Base-by-base conservation (phyloP, 2,329 filamentous ascomycete genomes). In the Cladosporium halotolerans region DNA sequence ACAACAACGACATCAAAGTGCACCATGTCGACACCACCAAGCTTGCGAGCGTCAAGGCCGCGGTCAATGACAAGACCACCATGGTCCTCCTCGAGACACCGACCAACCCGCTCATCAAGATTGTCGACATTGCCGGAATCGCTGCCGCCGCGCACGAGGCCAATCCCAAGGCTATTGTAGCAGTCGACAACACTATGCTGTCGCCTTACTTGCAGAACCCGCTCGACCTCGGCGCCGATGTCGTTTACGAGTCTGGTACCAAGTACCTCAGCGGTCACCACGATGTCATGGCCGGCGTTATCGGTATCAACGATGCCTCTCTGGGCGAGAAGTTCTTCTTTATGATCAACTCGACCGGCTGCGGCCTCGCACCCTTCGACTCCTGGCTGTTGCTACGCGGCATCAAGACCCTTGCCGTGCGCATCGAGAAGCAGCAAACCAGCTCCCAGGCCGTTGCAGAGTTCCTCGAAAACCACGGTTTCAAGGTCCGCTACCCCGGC, bases 161-260 rank as follows among this genome's bases (percentile, higher is more conserved):
- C 46, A 96, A 93, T 70, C 76, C 85, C 7, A 82, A 81, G 57
- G 87, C 89, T 23, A 76, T 97, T 39, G 90, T 99, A 13, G 84
- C 91, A 2, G 93, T 97, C 23, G 93, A 99, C 73, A 99, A 99
- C 76, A 99, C 93, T 54, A 99, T 99, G 93, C 84, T 99, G 60
- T 96, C 91, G 2, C 93, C 93, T 9, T 85, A 96, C 76, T 83
- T 99, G 7, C 85, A 85, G 66, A 97, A 96, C 73, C 93, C 93
- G 5, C 82, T 99, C 14, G 92, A 97, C 57, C 79, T 97, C 28
- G 93, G 95, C 54, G 91, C 92, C 13, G 93, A 99, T 65, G 87
- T 99, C 61, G 89, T 95, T 53, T 99, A 99, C 72, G 93, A 99
- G 75, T 95, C 88, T 23, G 93, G 93, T 53, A 99, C 93, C 19